These are phyloP conservation scores for Tricholoma matsutake DNA, from an alignment of 768 basidiomycete genomes.

Conservation along the genomic window DNA sequence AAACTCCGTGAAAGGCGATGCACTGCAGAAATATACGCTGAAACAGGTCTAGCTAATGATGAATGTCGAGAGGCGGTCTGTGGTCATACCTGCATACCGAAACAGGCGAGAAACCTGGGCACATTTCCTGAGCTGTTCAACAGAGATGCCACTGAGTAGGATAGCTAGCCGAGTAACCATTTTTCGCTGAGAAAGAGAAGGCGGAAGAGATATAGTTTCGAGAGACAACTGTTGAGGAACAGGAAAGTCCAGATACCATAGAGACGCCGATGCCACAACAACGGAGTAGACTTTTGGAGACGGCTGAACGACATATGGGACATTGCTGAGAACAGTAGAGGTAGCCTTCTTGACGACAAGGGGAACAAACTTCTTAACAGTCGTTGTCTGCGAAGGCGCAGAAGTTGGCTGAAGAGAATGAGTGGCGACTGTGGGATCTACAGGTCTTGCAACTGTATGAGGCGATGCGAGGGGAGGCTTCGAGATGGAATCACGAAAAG, in stretches of 20 bases:
- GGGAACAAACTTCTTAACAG: conserved; percentile 31
- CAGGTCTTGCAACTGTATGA: neutral
- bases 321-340: neutral
- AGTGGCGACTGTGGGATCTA: neutral
- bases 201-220: conserved; percentile 49
- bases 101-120: conserved; percentile 56
- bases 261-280: neutral
- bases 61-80: neutral
- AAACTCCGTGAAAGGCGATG: conserved; percentile 45
- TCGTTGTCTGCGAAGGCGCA: neutral
- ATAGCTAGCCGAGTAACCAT: conserved; percentile 50
- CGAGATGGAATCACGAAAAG: neutral
- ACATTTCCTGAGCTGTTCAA: conserved; percentile 43
- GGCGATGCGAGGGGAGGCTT: neutral
- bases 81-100: conserved; percentile 56
- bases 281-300: neutral
- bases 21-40: conserved; percentile 64
- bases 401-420: neutral
- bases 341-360: conserved; percentile 15
- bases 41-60: conserved; percentile 1
- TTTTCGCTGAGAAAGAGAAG: conserved; percentile 56
- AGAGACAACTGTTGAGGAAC: conserved; percentile 24
- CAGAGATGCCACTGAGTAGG: conserved; percentile 46
- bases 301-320: neutral
- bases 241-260: conserved; percentile 35